Percentiles rank a stretch among this genome's conserved stretches.
These are phyloP conservation scores for Penicillium sp. DNA, from an alignment of 2,329 filamentous ascomycete species.

Conservation along the genomic window DNA sequence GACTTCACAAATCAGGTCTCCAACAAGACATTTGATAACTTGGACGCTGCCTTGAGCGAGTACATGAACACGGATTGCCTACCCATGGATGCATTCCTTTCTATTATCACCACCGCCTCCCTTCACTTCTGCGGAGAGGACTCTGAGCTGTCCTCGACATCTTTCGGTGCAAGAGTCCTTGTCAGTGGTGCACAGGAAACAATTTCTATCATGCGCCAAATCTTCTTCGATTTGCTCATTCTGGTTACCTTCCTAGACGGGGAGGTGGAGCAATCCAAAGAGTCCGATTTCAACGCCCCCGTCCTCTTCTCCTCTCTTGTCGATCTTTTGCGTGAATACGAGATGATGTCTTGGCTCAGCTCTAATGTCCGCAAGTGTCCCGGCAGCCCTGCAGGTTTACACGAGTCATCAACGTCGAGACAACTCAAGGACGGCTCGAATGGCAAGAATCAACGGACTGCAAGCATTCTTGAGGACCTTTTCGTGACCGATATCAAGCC, in stretches of 20 bases:
- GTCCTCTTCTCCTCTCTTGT: constrained; percentile 66
- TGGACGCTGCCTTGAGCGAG: constrained; percentile 70
- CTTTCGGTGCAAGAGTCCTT: constrained; percentile 74
- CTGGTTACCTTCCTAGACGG: constrained; percentile 84
- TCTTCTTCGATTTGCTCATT: constrained; percentile 80
- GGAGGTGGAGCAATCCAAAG: constrained; percentile 73
- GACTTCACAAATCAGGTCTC: constrained; percentile 77
- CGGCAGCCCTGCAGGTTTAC: constrained; percentile 22
- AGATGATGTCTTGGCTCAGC: constrained; percentile 68
- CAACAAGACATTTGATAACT: constrained; percentile 74
- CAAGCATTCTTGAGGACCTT: constrained; percentile 47
- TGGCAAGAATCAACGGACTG: constrained; percentile 26
- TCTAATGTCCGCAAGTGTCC: constrained; percentile 40
- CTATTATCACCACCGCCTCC: constrained; percentile 52
- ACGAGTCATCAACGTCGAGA: constrained; percentile 26
- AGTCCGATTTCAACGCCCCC: constrained; percentile 64
- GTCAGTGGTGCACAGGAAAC: constrained; percentile 79
- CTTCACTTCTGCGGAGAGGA: constrained; percentile 43
- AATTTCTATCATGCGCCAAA: constrained; percentile 68
- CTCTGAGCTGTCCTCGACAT: constrained; percentile 55
- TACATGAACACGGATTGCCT: constrained; percentile 54
- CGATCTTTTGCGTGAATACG: constrained; percentile 69
- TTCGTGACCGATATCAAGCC: constrained; percentile 48
- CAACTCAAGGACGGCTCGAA: constrained; percentile 28
- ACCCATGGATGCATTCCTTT: constrained; percentile 54